Percentiles rank a stretch among this genome's conserved stretches.
These are phyloP conservation scores for Amaranthus tricolor DNA, from an alignment of 179 eudicot species.

Conservation along the genomic window DNA sequence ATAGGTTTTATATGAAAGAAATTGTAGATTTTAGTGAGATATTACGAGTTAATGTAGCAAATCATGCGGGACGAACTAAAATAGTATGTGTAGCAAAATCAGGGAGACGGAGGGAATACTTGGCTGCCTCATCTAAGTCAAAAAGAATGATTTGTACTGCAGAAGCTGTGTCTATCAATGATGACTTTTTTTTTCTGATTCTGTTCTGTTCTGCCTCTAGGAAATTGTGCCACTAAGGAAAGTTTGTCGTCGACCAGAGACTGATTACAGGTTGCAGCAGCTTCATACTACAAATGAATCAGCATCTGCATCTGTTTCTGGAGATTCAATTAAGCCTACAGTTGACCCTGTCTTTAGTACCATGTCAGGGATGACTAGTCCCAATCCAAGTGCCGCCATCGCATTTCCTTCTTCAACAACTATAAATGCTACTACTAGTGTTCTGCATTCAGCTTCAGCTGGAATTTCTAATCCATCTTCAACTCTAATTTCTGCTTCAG, in stretches of 20 bases:
- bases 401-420: slow-evolving; percentile 11
- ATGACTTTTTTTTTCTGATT: neutral
- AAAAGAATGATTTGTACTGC: neutral
- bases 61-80: too few species aligned
- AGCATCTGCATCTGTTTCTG: slow-evolving; percentile 31
- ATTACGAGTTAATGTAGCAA: too few species aligned
- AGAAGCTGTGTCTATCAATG: neutral
- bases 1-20: too few species aligned
- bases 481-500: neutral
- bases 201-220: slow-evolving; percentile 27
- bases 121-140: neutral
- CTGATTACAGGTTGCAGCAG: slow-evolving; percentile 75
- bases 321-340: slow-evolving; percentile 40
- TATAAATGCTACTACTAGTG: slow-evolving; percentile 9
- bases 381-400: slow-evolving; percentile 19
- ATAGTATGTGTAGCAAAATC: too few species aligned
- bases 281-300: slow-evolving; percentile 55
- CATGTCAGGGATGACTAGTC: slow-evolving; percentile 32
- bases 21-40: too few species aligned
- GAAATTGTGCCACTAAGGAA: slow-evolving; percentile 85
- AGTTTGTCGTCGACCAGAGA: slow-evolving; percentile 87
- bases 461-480: neutral
- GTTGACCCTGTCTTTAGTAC: slow-evolving; percentile 36
- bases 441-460: neutral
- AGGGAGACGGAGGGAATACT: too few species aligned